A percentile compares a stretch with the other conserved stretches of the same genome.
Conservation (phyloP, 768 basidiomycete genomes). For the Obba rivulosa region DNA sequence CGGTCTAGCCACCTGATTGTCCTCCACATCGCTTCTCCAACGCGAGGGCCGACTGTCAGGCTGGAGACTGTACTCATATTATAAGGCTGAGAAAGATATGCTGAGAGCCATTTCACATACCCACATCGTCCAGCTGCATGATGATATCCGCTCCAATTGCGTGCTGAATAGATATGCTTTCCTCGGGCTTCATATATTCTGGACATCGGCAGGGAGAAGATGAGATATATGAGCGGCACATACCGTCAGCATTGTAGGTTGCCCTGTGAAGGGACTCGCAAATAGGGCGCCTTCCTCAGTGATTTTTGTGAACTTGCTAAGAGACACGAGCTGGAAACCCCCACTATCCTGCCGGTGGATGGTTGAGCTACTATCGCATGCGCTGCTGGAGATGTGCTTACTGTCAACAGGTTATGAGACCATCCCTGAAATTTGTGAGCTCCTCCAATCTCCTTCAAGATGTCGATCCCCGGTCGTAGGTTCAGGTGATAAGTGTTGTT, state of each 20-base stretch:
- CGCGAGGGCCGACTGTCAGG: slow-evolving; percentile 73
- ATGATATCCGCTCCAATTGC: slow-evolving; percentile 90
- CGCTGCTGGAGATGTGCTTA: slow-evolving; percentile 19
- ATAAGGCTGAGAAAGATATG: neutral
- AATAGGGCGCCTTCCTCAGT: slow-evolving; percentile 89
- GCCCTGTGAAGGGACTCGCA: slow-evolving; percentile 78
- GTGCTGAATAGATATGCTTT: slow-evolving; percentile 88
- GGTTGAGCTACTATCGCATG: slow-evolving; percentile 3
- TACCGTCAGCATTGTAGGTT: slow-evolving; percentile 85
- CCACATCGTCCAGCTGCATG: slow-evolving; percentile 92
- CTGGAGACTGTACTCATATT: slow-evolving; percentile 54
- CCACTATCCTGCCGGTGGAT: slow-evolving; percentile 64
- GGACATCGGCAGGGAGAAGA: neutral
- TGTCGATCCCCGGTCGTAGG: slow-evolving; percentile 73
- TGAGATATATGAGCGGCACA: slow-evolving; percentile 16
- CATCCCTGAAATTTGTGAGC: slow-evolving; percentile 91
- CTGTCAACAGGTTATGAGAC: slow-evolving; percentile 80
- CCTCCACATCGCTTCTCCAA: slow-evolving; percentile 83
- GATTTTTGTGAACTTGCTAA: slow-evolving; percentile 79
- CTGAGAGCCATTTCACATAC: slow-evolving; percentile 35
- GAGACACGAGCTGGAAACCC: slow-evolving; percentile 83
- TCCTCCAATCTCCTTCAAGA: slow-evolving; percentile 71
- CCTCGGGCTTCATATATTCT: slow-evolving; percentile 59
- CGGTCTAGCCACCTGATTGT: slow-evolving; percentile 89
- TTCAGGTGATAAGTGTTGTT: slow-evolving; percentile 92